Conservation (phyloP, 2,329 filamentous ascomycete genomes). For the Plenodomus tracheiphilus region DNA sequence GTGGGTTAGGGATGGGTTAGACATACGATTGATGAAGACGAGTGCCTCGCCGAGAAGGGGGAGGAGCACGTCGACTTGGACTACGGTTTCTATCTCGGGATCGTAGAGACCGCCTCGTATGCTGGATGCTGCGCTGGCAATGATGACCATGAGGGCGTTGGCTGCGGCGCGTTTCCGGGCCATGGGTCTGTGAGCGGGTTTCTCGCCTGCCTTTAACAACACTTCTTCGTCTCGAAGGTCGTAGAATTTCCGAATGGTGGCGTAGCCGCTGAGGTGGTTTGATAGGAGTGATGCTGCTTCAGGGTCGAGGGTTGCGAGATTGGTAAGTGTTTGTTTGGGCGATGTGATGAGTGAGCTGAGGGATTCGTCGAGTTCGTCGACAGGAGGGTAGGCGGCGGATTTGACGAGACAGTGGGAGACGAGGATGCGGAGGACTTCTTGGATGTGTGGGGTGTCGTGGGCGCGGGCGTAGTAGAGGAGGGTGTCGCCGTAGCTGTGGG, state of each 20-base stretch:
- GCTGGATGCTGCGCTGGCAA: slow-evolving; percentile 83
- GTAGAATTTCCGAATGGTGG: slow-evolving; percentile 87
- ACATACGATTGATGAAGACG: slow-evolving; percentile 65
- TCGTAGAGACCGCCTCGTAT: slow-evolving; percentile 92
- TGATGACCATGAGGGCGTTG: slow-evolving; percentile 76
- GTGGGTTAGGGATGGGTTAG: slow-evolving; percentile 30
- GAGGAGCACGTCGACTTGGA: slow-evolving; percentile 85
- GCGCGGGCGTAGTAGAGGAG: slow-evolving; percentile 90
- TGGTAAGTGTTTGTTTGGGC: slow-evolving; percentile 71
- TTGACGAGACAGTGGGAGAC: slow-evolving; percentile 86
- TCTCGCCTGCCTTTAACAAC: slow-evolving; percentile 39
- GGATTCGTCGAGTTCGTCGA: slow-evolving; percentile 71
- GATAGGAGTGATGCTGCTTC: slow-evolving; percentile 83
- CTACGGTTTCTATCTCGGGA: slow-evolving; percentile 75
- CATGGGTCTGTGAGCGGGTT: slow-evolving; percentile 55
- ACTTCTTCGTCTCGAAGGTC: slow-evolving; percentile 77
- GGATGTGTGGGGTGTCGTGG: slow-evolving; percentile 76
- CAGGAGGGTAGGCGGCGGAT: slow-evolving; percentile 76
- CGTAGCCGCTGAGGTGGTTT: slow-evolving; percentile 87
- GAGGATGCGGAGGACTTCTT: slow-evolving; percentile 81
- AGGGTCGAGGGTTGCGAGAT: slow-evolving; percentile 73
- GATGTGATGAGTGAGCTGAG: slow-evolving; percentile 71
- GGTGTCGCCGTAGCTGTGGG: slow-evolving; percentile 80
- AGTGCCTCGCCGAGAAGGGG: slow-evolving; percentile 82
- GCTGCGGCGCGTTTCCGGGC: slow-evolving; percentile 71